Base-by-base conservation (phyloP, 805 yeast genomes). In the Candida ovalis region DNA sequence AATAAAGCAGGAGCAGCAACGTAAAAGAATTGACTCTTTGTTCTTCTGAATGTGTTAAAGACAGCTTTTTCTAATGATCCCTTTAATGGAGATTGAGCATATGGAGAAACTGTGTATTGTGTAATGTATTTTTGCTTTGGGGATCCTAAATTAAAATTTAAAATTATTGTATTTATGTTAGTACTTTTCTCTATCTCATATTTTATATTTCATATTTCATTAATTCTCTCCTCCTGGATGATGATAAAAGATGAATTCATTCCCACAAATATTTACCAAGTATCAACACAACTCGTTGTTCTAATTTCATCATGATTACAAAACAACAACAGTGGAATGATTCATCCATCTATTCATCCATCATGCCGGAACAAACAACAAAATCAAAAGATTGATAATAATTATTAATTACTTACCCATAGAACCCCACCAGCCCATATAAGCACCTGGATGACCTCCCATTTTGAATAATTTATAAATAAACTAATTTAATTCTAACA, bases 381-480 rank as follows among this genome's bases (percentile, higher is more conserved):
- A 17, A 8, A 17, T 18, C 8, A 7, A 18, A 17, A 35, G 3
- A 22, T n/a, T n/a, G 2, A 5, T 13, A 23, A 15, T 21, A 17
- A 8, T 17, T 25, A 23, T 30, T 8, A 45, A 18, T 25, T 27
- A 69, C 74, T 50, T 67, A 66, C 95, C 96, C 67, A 90, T 72
- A 75, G 77, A 71, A 67, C 97, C 97, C 97, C 97, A 90, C 97
- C 97, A 90, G 61, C 97, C 97, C 92, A 88, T 84, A 66, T 86
- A 90, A 64, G 89, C 83, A 61, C 80, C 80, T 68, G 85, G 68
- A 64, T 67, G 85, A 65, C 85, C 88, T 67, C 80, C 86, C 89
- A 84, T 84, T 63, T 54, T 66, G 48, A 42, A 40, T 55, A 58
- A 48, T 47, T 45, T 42, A 40, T 22, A 6, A 24, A 33, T 36